Evolutionary conservation across 768 basidiomycete genomes (phyloP).

Genomic region (Tulasnella sp.): DNA sequence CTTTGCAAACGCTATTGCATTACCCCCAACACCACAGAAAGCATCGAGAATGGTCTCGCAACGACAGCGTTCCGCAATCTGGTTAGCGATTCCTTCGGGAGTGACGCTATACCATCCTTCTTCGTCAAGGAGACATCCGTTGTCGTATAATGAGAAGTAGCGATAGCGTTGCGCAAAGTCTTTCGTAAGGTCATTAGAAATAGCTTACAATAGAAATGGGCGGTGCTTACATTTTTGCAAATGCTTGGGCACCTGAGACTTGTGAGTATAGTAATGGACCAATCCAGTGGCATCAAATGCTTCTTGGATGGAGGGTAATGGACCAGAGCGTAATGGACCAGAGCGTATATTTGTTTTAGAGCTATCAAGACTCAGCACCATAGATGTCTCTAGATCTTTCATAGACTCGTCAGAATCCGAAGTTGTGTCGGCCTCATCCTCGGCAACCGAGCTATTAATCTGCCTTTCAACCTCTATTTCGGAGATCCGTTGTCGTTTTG

Average conservation of each 20-base stretch:
- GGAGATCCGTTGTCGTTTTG: no score
- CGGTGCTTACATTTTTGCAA: conserved; percentile 68
- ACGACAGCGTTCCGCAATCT: conserved; percentile 86
- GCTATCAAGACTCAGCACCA: no score
- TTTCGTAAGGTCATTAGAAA: conserved; percentile 24
- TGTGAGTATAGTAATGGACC: conserved; percentile 54
- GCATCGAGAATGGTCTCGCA: conserved; percentile 79
- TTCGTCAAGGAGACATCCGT: conserved; percentile 78
- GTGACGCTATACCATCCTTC: conserved; percentile 99
- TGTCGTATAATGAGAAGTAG: conserved; percentile 64
- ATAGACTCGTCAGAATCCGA: no score
- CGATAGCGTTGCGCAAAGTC: conserved; percentile 79
- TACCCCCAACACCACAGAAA: conserved; percentile 96
- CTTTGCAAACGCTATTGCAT: conserved; percentile 91
- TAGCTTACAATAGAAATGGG: background rate
- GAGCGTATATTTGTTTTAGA: no score
- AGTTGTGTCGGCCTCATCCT: no score
- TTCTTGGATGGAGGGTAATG: no score
- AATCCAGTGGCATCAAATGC: conserved; percentile 49
- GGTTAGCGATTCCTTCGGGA: conserved; percentile 80
- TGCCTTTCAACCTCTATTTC: no score
- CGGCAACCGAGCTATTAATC: no score
- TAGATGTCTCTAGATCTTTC: no score
- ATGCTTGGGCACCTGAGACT: conserved; percentile 58
- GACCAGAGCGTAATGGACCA: no score